A percentile compares a stretch with the other conserved stretches of the same genome.
Evolutionary conservation across 2,329 filamentous ascomycete genomes (phyloP).

Genomic region (Alternaria dauci): DNA sequence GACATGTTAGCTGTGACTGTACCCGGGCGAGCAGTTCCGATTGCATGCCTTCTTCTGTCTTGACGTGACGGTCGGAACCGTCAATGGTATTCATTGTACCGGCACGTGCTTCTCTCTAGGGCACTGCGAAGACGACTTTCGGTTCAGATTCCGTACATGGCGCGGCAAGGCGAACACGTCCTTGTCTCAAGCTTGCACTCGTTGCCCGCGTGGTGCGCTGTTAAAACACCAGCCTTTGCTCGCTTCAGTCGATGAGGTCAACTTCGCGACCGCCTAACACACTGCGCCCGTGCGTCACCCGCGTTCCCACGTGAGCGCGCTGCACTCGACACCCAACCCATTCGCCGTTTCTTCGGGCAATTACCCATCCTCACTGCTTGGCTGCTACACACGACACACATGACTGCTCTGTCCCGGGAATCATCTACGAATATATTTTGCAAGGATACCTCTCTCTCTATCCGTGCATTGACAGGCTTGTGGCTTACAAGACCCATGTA

Average conservation of each 20-base stretch:
- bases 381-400: too few relatives aligned
- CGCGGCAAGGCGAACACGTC: neutral
- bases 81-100: slow-evolving; percentile 70
- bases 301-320: slow-evolving; percentile 20
- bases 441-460: neutral
- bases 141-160: slow-evolving; percentile 4
- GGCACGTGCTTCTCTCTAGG: neutral
- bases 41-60: slow-evolving; percentile 45
- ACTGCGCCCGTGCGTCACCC: slow-evolving; percentile 13
- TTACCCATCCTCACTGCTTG: too few relatives aligned
- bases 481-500: slow-evolving; percentile 2
- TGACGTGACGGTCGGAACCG: slow-evolving; percentile 59
- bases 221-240: neutral
- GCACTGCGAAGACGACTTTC: neutral
- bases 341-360: neutral
- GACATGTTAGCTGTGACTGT: slow-evolving; percentile 14
- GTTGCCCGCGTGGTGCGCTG: neutral
- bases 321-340: neutral
- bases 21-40: neutral
- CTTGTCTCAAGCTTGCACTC: neutral
- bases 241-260: slow-evolving; percentile 16
- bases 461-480: neutral
- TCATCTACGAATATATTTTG: neutral
- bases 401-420: neutral
- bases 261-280: slow-evolving; percentile 20